These are phyloP conservation scores for Pholiota microspora DNA, from an alignment of 768 basidiomycete species.

Conservation along the genomic window DNA sequence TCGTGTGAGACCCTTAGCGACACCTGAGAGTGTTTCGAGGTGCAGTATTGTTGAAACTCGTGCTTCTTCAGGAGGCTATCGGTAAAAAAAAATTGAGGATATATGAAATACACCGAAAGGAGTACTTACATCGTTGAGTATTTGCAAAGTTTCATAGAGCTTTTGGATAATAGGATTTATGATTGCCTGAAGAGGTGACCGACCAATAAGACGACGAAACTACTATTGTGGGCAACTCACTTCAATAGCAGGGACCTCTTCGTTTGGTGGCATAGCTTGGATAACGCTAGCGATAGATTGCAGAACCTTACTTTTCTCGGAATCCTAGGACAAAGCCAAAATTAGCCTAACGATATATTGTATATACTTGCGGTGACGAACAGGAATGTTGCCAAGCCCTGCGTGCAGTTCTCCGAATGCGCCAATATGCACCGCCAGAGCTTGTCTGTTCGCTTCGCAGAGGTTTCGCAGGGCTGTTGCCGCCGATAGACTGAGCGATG, in stretches of 20 bases:
- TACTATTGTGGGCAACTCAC: conserved; percentile 31
- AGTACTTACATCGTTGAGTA: conserved; percentile 46
- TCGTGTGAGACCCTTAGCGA: conserved; percentile 85
- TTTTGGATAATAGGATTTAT: conserved; percentile 72
- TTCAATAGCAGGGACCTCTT: conserved; percentile 77
- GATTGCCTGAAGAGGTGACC: conserved; percentile 50
- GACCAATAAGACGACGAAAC: neutral
- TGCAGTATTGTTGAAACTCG: conserved; percentile 64
- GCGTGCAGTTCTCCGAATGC: conserved; percentile 86
- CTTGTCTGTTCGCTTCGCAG: conserved; percentile 87
- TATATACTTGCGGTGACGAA: too few species aligned
- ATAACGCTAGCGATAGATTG: conserved; percentile 94
- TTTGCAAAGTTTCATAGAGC: conserved; percentile 59
- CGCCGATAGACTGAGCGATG: conserved; percentile 62
- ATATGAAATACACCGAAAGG: neutral
- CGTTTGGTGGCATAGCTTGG: conserved; percentile 78
- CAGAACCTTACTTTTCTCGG: conserved; percentile 86
- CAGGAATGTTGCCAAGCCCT: conserved; percentile 69
- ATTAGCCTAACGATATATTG: neutral
- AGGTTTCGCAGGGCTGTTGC: conserved; percentile 82
- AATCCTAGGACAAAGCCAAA: conserved; percentile 46
- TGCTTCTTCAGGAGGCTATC: conserved; percentile 72
- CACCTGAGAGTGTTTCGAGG: conserved; percentile 78
- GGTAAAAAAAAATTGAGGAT: neutral
- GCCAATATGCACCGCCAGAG: conserved; percentile 77